These are phyloP conservation scores for Termitomyces sp. DNA, from an alignment of 768 basidiomycete genomes.

Conservation along the genomic window DNA sequence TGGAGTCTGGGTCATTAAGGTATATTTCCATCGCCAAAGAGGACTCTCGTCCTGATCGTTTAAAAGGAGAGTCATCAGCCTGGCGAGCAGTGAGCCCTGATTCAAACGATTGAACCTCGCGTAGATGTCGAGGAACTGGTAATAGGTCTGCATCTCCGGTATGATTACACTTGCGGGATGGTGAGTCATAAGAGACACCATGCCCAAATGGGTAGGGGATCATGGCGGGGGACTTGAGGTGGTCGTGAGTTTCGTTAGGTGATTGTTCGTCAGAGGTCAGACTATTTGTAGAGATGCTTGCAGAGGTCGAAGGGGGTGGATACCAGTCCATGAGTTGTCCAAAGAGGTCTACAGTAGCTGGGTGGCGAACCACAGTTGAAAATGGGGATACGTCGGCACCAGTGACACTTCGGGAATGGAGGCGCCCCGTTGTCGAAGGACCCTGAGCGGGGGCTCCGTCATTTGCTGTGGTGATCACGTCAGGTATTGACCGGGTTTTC, in stretches of 20 bases:
- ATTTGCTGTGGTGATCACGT: conserved; percentile 37
- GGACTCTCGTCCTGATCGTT: conserved; percentile 13
- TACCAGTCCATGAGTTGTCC: conserved; percentile 65
- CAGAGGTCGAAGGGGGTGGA: conserved; percentile 36
- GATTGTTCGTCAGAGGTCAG: conserved; percentile 25
- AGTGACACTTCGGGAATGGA: conserved; percentile 79
- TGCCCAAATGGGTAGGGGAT: conserved; percentile 63
- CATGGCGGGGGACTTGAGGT: conserved; percentile 25
- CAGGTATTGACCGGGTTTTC: conserved; percentile 76
- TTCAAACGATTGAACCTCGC: conserved; percentile 87
- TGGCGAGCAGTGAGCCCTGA: conserved; percentile 77
- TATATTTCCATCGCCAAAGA: conserved; percentile 16
- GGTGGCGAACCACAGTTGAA: conserved; percentile 27
- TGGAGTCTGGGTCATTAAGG: conserved; percentile 17
- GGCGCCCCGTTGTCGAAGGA: conserved; percentile 44
- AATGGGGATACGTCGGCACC: conserved; percentile 59
- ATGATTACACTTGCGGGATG: conserved; percentile 41
- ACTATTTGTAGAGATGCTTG: conserved; percentile 33
- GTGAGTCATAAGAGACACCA: conserved; percentile 61
- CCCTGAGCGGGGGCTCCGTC: conserved; percentile 26
- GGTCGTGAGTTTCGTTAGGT: conserved; percentile 23
- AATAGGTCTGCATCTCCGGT: conserved; percentile 30
- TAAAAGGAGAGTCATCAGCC: conserved; percentile 24
- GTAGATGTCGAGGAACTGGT: conserved; percentile 51
- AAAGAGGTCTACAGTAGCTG: conserved; percentile 52